A percentile compares a stretch with the other conserved stretches of the same genome.
Conservation (phyloP, 2,329 filamentous ascomycete species). For the Ceratocystis smalleyi region DNA sequence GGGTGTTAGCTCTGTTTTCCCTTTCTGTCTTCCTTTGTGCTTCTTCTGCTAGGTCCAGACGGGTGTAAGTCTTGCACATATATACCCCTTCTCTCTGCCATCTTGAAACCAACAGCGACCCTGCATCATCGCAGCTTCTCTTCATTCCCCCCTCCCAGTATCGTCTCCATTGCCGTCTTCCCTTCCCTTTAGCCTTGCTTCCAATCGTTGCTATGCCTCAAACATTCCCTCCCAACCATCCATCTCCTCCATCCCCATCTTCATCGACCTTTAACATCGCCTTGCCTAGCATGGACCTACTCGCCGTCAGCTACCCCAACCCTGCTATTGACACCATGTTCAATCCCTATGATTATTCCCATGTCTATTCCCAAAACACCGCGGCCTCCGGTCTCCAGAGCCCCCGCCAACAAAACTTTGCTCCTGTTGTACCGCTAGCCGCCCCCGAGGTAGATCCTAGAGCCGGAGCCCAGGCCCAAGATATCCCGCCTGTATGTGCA, state of each 20-base stretch:
- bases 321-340: background rate
- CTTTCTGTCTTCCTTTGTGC: too few species aligned
- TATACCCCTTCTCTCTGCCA: too few species aligned
- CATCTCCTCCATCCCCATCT: background rate
- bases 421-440: background rate
- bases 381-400: background rate
- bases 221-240: background rate
- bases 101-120: too few species aligned
- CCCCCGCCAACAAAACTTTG: background rate
- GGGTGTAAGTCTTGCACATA: too few species aligned
- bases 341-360: background rate
- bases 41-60: too few species aligned
- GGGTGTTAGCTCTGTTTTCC: too few species aligned
- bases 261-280: background rate
- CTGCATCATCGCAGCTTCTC: background rate
- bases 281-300: background rate
- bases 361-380: background rate
- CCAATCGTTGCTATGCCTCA: background rate
- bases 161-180: background rate
- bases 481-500: background rate
- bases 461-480: background rate
- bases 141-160: background rate
- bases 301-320: background rate
- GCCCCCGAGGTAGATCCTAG: background rate
- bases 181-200: background rate